phyloP scores from a whole-genome alignment of 805 yeast genomes.

The Yamadazyma kitorensis region DNA sequence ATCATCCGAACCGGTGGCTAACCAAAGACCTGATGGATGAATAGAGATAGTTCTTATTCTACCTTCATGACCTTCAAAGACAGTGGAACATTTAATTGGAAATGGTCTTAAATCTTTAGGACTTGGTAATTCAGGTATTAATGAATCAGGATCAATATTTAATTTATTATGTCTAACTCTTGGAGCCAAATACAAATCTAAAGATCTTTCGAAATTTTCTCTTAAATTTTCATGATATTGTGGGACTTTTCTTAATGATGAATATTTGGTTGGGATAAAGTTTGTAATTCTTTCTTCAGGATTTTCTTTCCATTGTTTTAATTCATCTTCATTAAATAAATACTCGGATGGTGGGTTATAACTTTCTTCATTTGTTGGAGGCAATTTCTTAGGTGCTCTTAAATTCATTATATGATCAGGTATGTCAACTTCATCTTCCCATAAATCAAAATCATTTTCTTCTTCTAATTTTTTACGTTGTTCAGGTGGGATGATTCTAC shows the following conservation, averaged over 20 bases:
- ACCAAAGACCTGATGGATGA: conserved; percentile 89
- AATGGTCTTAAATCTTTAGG: conserved; percentile 96
- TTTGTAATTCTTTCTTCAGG: conserved; percentile 77
- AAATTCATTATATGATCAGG: conserved; percentile 84
- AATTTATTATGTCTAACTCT: conserved; percentile 88
- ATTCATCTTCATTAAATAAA: conserved; percentile 74
- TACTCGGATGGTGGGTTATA: conserved; percentile 98
- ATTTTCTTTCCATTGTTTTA: conserved; percentile 67
- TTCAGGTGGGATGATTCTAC: conserved; percentile 80
- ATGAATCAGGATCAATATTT: conserved; percentile 92
- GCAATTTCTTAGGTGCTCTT: conserved; percentile 93
- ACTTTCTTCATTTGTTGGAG: conserved; percentile 95
- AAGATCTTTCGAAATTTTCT: conserved; percentile 90
- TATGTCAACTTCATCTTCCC: conserved; percentile 60
- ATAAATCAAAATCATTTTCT: conserved; percentile 70
- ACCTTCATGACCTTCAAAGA: conserved; percentile 79
- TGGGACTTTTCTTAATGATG: conserved; percentile 85
- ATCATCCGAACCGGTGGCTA: conserved; percentile 97
- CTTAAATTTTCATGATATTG: conserved; percentile 83
- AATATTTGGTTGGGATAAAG: conserved; percentile 78
- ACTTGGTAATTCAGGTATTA: conserved; percentile 93
- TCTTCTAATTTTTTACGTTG: conserved; percentile 48
- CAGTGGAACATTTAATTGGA: conserved; percentile 86
- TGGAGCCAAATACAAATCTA: conserved; percentile 94
- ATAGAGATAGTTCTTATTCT: conserved; percentile 78